These are phyloP conservation scores for Mitragyna speciosa DNA, from an alignment of 257 asterid genomes.

Conservation along the genomic window DNA sequence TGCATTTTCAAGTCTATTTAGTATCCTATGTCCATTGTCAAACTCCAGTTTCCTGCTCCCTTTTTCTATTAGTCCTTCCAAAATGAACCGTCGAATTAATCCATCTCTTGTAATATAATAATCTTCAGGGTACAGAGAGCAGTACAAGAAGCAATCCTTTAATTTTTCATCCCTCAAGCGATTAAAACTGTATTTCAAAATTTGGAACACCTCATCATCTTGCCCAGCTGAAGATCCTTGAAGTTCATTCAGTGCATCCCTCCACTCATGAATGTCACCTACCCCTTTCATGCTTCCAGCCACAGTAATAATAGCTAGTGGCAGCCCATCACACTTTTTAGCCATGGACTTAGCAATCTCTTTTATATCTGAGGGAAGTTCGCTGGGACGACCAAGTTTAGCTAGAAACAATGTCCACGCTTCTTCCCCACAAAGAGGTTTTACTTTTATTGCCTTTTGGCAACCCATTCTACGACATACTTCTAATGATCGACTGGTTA, in stretches of 20 bases:
- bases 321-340: constrained; percentile 19
- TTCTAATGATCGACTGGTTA: constrained; percentile 21
- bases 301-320: constrained; percentile 25
- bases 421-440: not conserved
- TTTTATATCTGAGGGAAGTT: not conserved
- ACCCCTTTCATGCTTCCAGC: constrained; percentile 38
- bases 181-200: not conserved
- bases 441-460: constrained; percentile 28
- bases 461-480: constrained; percentile 22
- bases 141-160: constrained; percentile 28
- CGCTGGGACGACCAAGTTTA: not conserved
- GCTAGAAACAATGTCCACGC: not conserved
- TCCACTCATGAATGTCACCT: constrained; percentile 33
- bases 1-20: constrained; percentile 32
- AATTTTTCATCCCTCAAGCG: not conserved
- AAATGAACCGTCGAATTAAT: constrained; percentile 27
- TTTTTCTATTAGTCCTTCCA: constrained; percentile 31
- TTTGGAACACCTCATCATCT: not conserved
- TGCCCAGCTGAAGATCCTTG: no score
- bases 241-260: constrained; percentile 7
- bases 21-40: constrained; percentile 34
- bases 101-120: constrained; percentile 22
- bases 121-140: constrained; percentile 39
- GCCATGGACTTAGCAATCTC: not conserved
- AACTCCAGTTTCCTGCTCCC: constrained; percentile 22